Percentiles rank a stretch among this genome's conserved stretches.
Evolutionary conservation across 1,284 basidiomycete genomes (phyloP).

Genomic region (Cutaneotrichosporon cutaneum): DNA sequence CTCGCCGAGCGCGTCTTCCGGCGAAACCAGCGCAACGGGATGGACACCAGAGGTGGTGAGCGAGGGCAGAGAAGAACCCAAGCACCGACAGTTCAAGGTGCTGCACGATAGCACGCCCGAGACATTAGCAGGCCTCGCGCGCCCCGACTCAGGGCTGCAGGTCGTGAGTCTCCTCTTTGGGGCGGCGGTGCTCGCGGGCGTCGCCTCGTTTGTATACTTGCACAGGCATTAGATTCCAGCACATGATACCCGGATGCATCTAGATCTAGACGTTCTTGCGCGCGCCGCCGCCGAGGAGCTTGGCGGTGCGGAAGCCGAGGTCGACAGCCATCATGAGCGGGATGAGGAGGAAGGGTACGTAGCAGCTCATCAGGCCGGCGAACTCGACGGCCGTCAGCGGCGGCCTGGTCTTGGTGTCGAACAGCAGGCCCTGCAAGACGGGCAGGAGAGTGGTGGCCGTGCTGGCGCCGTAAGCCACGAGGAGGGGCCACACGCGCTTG

Average conservation of each 20-base stretch:
- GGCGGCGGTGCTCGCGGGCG: background rate
- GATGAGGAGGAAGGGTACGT: constrained; percentile 71
- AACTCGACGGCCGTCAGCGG: constrained; percentile 32
- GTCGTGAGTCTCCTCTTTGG: background rate
- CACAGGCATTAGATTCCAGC: background rate
- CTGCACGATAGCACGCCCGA: background rate
- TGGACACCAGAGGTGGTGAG: background rate
- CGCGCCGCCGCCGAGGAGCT: constrained; percentile 19
- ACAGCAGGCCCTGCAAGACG: constrained; percentile 63
- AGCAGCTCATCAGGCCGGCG: constrained; percentile 67
- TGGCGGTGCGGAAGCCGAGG: constrained; percentile 55
- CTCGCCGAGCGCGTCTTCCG: background rate
- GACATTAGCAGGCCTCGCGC: background rate
- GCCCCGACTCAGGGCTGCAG: background rate
- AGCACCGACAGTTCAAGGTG: background rate
- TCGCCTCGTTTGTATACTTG: background rate
- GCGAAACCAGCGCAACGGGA: background rate
- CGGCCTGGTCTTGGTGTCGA: constrained; percentile 41
- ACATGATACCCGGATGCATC: constrained; percentile 1
- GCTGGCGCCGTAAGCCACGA: constrained; percentile 72
- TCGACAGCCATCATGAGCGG: constrained; percentile 71
- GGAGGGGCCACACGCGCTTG: constrained; percentile 48
- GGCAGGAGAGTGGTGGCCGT: constrained; percentile 73
- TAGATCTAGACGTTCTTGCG: constrained; percentile 7
- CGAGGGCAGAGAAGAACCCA: background rate